Base-by-base conservation (phyloP, 2,329 filamentous ascomycete species). In the Fusarium zealandicum region DNA sequence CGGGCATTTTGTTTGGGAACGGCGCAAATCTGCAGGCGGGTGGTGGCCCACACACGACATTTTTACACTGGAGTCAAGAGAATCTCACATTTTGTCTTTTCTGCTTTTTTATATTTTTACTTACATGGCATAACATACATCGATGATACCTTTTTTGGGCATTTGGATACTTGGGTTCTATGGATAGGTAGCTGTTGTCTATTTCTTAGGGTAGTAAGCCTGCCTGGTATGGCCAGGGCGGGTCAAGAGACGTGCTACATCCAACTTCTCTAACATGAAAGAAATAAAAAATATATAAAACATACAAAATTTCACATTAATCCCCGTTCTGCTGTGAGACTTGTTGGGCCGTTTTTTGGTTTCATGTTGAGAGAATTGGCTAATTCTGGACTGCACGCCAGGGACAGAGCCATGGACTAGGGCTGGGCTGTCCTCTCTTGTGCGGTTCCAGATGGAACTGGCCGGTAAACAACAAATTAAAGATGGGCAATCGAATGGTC, bases 1-100 rank as follows among this genome's bases (percentile, higher is more conserved):
- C 35, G 39, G 58, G 42, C 32, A 58, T 53, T 57, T 36, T 45
- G 39, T 46, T 54, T 47, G 16, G 58, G 38, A 51, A 51, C 45
- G 64, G 64, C 64, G 64, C 50, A 65, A 48, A 62, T 53, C 49
- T 62, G 46, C 50, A 56, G 55, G 62, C 64, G 54, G 62, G 53
- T 59, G 50, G 42, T 54, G 51, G 55, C 52, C 49, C 54, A 62
- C 32, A 37, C 40, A 36, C 43, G 61, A 38, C 50, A 63, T 58
- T 41, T 61, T 57, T 31, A 12, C 43, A 54, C 48, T 51, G 57
- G 64, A 63, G 60, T 63, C 58, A 61, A 63, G 55, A 54, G 64
- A 56, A 53, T 59, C 51, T 65, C 50, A 54, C 20, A 37, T 31
- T 52, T 53, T 51, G 45, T 52, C 30, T 40, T 57, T 32, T 25